A percentile compares a stretch with the other conserved stretches of the same genome.
Evolutionary conservation across 371 early-diverging fungal genomes (phyloP).

Genomic region (Mortierella sp.): DNA sequence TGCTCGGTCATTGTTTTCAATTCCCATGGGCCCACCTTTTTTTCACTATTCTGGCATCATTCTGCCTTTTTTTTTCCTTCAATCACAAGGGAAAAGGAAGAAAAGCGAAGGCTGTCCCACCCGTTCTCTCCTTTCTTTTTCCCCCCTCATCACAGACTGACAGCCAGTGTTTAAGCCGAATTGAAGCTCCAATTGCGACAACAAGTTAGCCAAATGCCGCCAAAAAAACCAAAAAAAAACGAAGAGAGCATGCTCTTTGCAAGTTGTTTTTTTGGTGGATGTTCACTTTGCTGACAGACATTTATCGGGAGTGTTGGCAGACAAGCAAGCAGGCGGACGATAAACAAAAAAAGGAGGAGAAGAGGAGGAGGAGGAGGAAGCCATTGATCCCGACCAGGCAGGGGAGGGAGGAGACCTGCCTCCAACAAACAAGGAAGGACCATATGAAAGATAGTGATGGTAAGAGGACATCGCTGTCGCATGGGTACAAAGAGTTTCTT

Average conservation of each 20-base stretch:
- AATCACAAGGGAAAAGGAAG: slow-evolving; percentile 4
- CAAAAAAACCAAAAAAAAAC: neutral
- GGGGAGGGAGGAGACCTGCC: neutral
- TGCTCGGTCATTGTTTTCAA: slow-evolving; percentile 5
- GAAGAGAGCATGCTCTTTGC: neutral
- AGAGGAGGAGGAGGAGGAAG: too few species aligned
- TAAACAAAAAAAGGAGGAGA: neutral
- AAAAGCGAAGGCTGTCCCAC: neutral
- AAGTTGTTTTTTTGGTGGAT: neutral
- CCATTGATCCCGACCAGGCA: neutral
- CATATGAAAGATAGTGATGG: neutral
- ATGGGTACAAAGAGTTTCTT: neutral
- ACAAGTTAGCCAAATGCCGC: neutral
- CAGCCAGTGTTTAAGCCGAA: too few species aligned
- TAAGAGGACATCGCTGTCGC: neutral
- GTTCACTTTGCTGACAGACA: slow-evolving; percentile 6
- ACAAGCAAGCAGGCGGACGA: neutral
- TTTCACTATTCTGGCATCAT: slow-evolving; percentile 6
- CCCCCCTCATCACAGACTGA: neutral
- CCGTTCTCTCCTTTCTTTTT: neutral
- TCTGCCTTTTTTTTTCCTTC: neutral
- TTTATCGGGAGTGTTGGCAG: neutral
- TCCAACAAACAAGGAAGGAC: neutral
- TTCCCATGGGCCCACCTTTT: slow-evolving; percentile 5
- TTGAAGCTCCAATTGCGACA: neutral